Conservation (phyloP, 2,329 filamentous ascomycete species). For the Trichophyton equinum region DNA sequence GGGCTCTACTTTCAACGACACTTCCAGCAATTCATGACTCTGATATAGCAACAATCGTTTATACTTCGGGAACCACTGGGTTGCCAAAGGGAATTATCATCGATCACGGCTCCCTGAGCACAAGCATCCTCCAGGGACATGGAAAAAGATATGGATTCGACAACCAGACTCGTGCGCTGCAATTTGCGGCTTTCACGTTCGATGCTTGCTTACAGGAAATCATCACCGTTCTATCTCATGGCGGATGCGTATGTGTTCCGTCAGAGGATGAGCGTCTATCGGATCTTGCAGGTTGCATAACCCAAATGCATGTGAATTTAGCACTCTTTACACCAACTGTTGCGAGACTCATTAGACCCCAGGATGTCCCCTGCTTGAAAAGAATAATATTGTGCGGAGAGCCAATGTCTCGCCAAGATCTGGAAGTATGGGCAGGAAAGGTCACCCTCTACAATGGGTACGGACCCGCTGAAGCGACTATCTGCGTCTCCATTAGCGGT, state of each 20-base stretch:
- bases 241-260: constrained; percentile 49
- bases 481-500: constrained; percentile 30
- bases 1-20: background rate
- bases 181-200: constrained; percentile 34
- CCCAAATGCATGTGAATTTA: constrained; percentile 40
- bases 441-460: constrained; percentile 36
- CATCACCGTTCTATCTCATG: constrained; percentile 46
- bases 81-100: constrained; percentile 38
- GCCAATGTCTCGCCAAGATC: constrained; percentile 30
- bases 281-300: constrained; percentile 40
- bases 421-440: constrained; percentile 30
- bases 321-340: constrained; percentile 49
- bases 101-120: constrained; percentile 16
- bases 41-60: constrained; percentile 32
- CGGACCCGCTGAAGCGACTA: constrained; percentile 32
- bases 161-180: constrained; percentile 16
- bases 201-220: constrained; percentile 45
- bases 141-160: constrained; percentile 24
- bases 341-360: constrained; percentile 35
- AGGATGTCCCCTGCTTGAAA: constrained; percentile 32
- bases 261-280: constrained; percentile 37
- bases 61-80: constrained; percentile 38
- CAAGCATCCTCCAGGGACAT: constrained; percentile 39
- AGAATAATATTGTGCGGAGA: constrained; percentile 35
- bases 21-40: background rate